Percentiles rank a stretch among this genome's conserved stretches.
These are phyloP conservation scores for Eurotiales sp. DNA, from an alignment of 2,329 filamentous ascomycete species.

Conservation along the genomic window DNA sequence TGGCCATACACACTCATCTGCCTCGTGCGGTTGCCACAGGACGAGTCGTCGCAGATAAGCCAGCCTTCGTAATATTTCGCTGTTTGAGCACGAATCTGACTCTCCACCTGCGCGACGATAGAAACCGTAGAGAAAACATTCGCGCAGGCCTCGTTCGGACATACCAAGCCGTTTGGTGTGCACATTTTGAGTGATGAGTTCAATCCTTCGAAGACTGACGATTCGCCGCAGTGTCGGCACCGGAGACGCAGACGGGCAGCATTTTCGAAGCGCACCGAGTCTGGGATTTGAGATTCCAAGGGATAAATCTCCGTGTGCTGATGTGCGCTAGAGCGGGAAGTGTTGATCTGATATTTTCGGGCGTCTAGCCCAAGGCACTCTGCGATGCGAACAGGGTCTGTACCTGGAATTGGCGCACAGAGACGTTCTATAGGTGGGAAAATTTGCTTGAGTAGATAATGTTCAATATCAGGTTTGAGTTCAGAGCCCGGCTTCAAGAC, in stretches of 20 bases:
- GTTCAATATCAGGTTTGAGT: constrained; percentile 87
- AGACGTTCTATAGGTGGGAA: constrained; percentile 96
- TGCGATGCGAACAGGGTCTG: constrained; percentile 82
- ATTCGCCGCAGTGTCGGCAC: constrained; percentile 74
- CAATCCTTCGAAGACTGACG: constrained; percentile 74
- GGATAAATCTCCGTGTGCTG: constrained; percentile 73
- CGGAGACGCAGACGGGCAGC: constrained; percentile 72
- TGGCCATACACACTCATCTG: constrained; percentile 92
- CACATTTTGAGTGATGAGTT: constrained; percentile 56
- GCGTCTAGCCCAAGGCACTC: constrained; percentile 92
- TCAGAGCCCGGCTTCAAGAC: constrained; percentile 71
- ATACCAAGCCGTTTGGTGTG: constrained; percentile 71
- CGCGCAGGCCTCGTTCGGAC: constrained; percentile 61
- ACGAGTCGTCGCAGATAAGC: constrained; percentile 84
- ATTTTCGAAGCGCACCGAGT: constrained; percentile 81
- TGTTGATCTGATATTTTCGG: constrained; percentile 74
- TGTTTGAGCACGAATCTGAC: constrained; percentile 72
- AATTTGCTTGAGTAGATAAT: constrained; percentile 97
- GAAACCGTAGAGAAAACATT: constrained; percentile 65
- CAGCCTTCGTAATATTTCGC: constrained; percentile 88
- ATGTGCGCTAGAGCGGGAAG: constrained; percentile 50
- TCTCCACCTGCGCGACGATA: constrained; percentile 81
- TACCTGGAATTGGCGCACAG: constrained; percentile 91
- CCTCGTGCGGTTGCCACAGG: constrained; percentile 80
- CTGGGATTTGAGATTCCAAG: constrained; percentile 89